Conservation (phyloP, 768 basidiomycete species). For the Candolleomyces aberdarensis region DNA sequence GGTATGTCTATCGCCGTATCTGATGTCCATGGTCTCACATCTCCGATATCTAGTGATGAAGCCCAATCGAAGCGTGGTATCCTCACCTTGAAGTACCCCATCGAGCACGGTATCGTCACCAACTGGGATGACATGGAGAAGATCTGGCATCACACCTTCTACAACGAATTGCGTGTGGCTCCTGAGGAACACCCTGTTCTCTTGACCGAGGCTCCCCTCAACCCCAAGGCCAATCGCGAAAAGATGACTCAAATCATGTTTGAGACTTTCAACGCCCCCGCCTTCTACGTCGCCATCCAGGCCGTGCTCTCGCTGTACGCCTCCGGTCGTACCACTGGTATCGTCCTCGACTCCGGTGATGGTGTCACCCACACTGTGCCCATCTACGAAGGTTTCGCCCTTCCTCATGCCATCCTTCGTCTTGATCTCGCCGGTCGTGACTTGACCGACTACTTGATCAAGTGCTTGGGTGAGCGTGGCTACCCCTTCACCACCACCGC, state of each 20-base stretch:
- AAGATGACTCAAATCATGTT: slow-evolving; percentile 98
- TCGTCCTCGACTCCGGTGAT: slow-evolving; percentile 95
- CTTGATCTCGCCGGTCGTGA: slow-evolving; percentile 93
- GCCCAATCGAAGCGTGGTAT: slow-evolving; percentile 94
- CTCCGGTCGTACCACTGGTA: slow-evolving; percentile 91
- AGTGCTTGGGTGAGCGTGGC: slow-evolving; percentile 86
- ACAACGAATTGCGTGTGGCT: slow-evolving; percentile 91
- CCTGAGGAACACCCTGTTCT: slow-evolving; percentile 92
- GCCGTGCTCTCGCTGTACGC: slow-evolving; percentile 90
- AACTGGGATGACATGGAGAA: slow-evolving; percentile 99
- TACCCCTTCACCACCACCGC: slow-evolving; percentile 94
- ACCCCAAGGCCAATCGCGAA: slow-evolving; percentile 91
- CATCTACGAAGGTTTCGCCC: slow-evolving; percentile 91
- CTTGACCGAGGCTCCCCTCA: slow-evolving; percentile 88
- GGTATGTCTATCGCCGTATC: slow-evolving; percentile 44
- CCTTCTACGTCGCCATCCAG: slow-evolving; percentile 91
- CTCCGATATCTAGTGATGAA: slow-evolving; percentile 83
- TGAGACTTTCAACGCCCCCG: slow-evolving; percentile 91
- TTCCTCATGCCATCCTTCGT: slow-evolving; percentile 91
- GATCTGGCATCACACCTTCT: slow-evolving; percentile 98
- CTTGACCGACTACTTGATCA: slow-evolving; percentile 79
- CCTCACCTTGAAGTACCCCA: slow-evolving; percentile 86
- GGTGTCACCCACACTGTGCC: slow-evolving; percentile 96
- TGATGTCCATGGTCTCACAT: not conserved
- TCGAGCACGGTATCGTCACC: slow-evolving; percentile 93